Percentiles rank a stretch among this genome's conserved stretches.
Evolutionary conservation across 179 eudicot species (phyloP).

Genomic region (Corrigiola litoralis): DNA sequence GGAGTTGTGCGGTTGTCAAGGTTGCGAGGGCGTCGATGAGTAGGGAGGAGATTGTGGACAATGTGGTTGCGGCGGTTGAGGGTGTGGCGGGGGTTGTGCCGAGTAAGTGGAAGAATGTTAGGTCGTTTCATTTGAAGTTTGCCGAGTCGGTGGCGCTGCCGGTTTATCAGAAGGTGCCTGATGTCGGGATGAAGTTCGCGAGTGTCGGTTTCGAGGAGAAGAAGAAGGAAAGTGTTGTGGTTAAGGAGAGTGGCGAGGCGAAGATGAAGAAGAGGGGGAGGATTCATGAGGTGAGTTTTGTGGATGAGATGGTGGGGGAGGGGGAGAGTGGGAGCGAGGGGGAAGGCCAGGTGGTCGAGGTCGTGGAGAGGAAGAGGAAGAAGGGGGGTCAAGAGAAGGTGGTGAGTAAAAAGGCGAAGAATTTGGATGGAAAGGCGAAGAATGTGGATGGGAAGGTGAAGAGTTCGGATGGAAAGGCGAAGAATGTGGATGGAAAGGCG

Average conservation of each 20-base stretch:
- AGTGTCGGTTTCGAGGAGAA: constrained; percentile 4
- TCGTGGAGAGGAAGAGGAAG: constrained; percentile 27
- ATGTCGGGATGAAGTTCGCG: constrained; percentile 32
- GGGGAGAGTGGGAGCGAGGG: constrained; percentile 20
- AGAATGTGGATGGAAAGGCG: constrained; percentile 15
- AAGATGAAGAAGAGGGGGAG: constrained; percentile 34
- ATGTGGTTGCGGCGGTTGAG: constrained; percentile 49
- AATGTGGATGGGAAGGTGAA: constrained; percentile 10
- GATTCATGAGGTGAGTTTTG: constrained; percentile 47
- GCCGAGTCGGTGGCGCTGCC: constrained; percentile 77
- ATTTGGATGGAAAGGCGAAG: constrained; percentile 1
- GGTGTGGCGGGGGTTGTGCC: constrained; percentile 53
- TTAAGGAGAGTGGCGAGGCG: constrained; percentile 10
- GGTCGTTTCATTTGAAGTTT: constrained; percentile 67
- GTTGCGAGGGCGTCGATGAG: constrained; percentile 53
- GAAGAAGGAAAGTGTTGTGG: background rate
- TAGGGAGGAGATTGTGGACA: constrained; percentile 49
- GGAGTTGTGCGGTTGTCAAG: constrained; percentile 61
- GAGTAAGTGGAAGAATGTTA: constrained; percentile 58
- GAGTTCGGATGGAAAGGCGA: too few species aligned
- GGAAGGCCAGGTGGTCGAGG: background rate
- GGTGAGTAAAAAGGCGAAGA: background rate
- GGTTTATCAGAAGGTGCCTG: constrained; percentile 54
- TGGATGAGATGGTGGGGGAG: constrained; percentile 34
- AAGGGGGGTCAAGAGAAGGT: background rate